Percentiles rank a stretch among this genome's conserved stretches.
These are phyloP conservation scores for Cerrena zonata DNA, from an alignment of 1,284 basidiomycete species.

Conservation along the genomic window DNA sequence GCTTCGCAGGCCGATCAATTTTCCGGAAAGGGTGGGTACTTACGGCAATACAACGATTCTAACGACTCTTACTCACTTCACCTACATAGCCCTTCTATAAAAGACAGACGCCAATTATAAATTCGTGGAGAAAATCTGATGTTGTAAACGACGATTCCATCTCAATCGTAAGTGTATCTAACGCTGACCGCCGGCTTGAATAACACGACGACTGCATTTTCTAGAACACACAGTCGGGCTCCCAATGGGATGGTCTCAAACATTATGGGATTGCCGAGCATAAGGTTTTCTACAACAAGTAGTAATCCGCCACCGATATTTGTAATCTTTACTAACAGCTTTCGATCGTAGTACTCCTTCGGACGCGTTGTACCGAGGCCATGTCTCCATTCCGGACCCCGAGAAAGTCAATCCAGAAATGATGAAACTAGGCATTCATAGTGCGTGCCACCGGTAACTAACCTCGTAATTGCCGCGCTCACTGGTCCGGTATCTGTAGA, in stretches of 20 bases:
- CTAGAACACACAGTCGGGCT: constrained; percentile 70
- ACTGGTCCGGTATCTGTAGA: constrained; percentile 37
- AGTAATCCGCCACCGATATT: background rate
- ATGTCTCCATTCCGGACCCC: constrained; percentile 46
- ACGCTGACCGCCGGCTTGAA: background rate
- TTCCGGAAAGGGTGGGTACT: constrained; percentile 49
- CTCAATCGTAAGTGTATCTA: constrained; percentile 45
- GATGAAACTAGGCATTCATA: constrained; percentile 60
- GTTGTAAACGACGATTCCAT: constrained; percentile 55
- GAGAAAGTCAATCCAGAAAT: constrained; percentile 42
- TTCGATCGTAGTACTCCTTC: constrained; percentile 38
- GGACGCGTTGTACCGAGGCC: constrained; percentile 39
- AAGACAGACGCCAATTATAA: constrained; percentile 41
- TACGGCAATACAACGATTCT: too few species aligned
- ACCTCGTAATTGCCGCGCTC: background rate
- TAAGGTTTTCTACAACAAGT: constrained; percentile 64
- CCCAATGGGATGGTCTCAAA: constrained; percentile 70
- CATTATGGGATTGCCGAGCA: constrained; percentile 55
- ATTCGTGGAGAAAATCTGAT: constrained; percentile 31
- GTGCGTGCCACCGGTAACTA: constrained; percentile 33
- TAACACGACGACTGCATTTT: background rate
- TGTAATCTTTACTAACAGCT: background rate
- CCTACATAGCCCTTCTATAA: constrained; percentile 47
- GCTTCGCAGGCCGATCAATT: constrained; percentile 55
- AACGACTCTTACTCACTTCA: background rate